Evolutionary conservation across 129 eudicot genomes (phyloP), one percentile per base, ranked within the genome.

Genomic region (Ambrosia artemisiifolia): DNA sequence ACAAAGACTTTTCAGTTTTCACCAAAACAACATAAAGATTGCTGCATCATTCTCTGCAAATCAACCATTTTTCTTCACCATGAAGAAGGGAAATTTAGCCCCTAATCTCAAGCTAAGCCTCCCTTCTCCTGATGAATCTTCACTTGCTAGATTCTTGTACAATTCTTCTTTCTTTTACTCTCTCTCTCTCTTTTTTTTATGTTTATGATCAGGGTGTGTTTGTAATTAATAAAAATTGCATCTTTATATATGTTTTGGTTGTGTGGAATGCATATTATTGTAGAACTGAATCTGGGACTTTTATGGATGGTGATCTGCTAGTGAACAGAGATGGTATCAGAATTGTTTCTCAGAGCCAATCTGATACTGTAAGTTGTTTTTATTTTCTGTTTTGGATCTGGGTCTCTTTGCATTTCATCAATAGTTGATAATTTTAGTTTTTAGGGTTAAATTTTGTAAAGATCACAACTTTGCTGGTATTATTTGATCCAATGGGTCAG

Each of bases 321-420:
- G 99, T 95, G 50, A 95, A 95, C 73, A 86, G 83, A 66, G 91
- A 95, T 61, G 99, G 99, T 35, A 89, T 95, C 73, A 88, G 99
- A 48, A 81, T 95, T 71, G 97, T 95, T 42, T 84, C 99, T 1
- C 85, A 88, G 42, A 82, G 48, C 75, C 90, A 88, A 72, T 83
- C 82, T 72, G 89, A 84, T 32, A 79, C 88, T 79, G 97, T 91
- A 77, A 62, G 91, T 54, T 6, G 54, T 3, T 53, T 62, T 40
- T 14, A 50, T 2, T 51, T 76, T 40, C 13, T 35, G 42, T 30
- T 66, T 30, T 76, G 69, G 33, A 63, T 46, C 59, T 53, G 70
- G 40, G 67, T 62, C 54, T 60, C 34, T 70, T 70, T 16, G 73
- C 78, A 75, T 81, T 75, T 75, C 65, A 46, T 75, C 28, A 42